Evolutionary conservation across 305 asterid genomes (phyloP).

Genomic region (Lippia alba): DNA sequence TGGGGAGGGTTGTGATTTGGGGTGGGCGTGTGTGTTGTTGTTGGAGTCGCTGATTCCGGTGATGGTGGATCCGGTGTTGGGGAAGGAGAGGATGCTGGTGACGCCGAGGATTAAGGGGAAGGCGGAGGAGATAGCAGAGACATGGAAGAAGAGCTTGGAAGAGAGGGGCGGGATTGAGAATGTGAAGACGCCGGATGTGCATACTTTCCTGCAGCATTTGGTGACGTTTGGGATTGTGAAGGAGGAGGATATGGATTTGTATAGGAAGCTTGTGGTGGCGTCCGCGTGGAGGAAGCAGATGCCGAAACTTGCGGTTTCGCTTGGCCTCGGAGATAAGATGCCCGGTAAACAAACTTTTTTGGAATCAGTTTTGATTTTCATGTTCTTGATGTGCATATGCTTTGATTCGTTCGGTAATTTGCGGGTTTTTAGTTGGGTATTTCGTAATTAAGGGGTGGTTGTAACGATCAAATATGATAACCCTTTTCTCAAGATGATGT

Average conservation of each 20-base stretch:
- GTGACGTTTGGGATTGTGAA: slow-evolving; percentile 93
- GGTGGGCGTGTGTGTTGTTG: slow-evolving; percentile 98
- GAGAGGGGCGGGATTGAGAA: slow-evolving; percentile 97
- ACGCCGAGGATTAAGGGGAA: slow-evolving; percentile 78
- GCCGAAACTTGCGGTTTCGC: slow-evolving; percentile 95
- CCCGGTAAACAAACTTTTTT: slow-evolving; percentile 67
- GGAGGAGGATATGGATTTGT: slow-evolving; percentile 81
- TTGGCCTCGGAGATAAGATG: slow-evolving; percentile 89
- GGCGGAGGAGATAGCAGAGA: slow-evolving; percentile 86
- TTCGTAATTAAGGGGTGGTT: slow-evolving; percentile 6
- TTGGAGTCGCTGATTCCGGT: slow-evolving; percentile 91
- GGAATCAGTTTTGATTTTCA: not conserved
- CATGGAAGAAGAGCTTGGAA: slow-evolving; percentile 97
- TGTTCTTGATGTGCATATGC: not conserved
- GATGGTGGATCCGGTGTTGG: slow-evolving; percentile 88
- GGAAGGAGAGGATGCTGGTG: slow-evolving; percentile 90
- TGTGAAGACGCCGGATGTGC: slow-evolving; percentile 95
- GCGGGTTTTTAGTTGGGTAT: slow-evolving; percentile 22
- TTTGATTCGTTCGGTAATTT: slow-evolving; percentile 12
- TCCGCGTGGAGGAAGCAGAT: slow-evolving; percentile 99
- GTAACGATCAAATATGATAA: not conserved
- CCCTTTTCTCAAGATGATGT: slow-evolving; percentile 21
- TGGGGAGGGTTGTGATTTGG: too few species aligned
- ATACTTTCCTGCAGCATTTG: slow-evolving; percentile 96
- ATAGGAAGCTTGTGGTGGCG: slow-evolving; percentile 94